Percentiles rank a stretch among this genome's conserved stretches.
Conservation (phyloP, 2,329 filamentous ascomycete genomes). For the Penicillium glabrum region DNA sequence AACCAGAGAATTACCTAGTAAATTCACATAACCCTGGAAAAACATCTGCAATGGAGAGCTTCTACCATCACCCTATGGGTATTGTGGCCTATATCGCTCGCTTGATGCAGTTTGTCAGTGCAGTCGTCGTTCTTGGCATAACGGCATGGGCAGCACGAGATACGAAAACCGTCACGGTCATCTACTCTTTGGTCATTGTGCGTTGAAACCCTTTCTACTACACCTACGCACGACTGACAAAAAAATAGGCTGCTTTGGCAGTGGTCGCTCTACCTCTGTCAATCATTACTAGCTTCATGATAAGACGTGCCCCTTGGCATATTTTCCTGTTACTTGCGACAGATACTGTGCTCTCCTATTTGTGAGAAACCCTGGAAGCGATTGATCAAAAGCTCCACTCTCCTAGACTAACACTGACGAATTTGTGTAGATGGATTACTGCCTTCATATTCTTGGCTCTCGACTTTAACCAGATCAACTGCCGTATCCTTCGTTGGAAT, state of each 20-base stretch:
- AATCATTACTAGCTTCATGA: background rate
- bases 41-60: background rate
- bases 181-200: background rate
- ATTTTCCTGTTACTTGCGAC: background rate
- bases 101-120: background rate
- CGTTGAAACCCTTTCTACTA: background rate
- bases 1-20: background rate
- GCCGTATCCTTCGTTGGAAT: background rate
- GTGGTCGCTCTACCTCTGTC: background rate
- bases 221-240: background rate
- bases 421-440: background rate
- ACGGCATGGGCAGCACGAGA: background rate
- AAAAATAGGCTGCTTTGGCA: background rate
- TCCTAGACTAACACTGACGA: background rate
- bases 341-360: background rate
- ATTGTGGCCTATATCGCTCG: background rate
- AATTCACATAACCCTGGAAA: background rate
- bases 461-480: background rate
- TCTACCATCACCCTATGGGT: background rate
- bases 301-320: background rate
- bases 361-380: background rate
- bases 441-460: background rate
- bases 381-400: background rate
- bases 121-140: background rate
- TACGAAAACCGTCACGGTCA: background rate